Base-by-base conservation (phyloP, 2,329 filamentous ascomycete species). In the Plenodomus biglobosus region DNA sequence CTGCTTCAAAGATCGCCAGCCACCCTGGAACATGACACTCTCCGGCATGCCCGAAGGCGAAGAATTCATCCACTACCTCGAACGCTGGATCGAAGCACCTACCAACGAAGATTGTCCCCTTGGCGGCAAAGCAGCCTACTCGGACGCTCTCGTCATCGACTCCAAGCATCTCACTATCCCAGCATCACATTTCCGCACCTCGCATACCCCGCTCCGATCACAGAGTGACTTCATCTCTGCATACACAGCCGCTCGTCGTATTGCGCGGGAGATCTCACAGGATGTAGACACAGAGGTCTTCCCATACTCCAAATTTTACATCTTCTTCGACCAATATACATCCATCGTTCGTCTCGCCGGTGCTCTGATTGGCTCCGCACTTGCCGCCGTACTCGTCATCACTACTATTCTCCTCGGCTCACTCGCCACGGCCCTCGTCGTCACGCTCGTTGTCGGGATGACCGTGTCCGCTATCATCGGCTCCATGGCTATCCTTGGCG, bases 281-380 rank as follows among this genome's bases (percentile, higher is more conserved):
- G 79, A 81, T 42, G 92, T 91, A 3, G 82, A 85, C 4, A 84
- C 89, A 18, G 85, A 94, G 19, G 86, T 99, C 2, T 99, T 99
- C 79, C 90, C 94, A 0, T 99, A 99, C 76, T 95, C 90, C 60
- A 86, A 96, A 52, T 96, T 96, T 71, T 99, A 99, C 76, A 92
- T 99, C 70, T 99, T 97, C 81, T 99, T 99, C 70, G 94, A 99
- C 69, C 94, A 97, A 70, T 99, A 99, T 67, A 82, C 90, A 5
- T 83, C 83, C 48, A 97, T 99, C 52, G 84, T 95, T 17, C 80
- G 81, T 10, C 80, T 97, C 3, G 92, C 92, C 0, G 86, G 82
- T 1, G 84, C 86, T 0, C 82, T 99, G 1, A 81, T 99, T 22
- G 87, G 87, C 35, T 87, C 89, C 3, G 92, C 91, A 0, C 78